phyloP scores from a whole-genome alignment of 352 stramenopile species.

The Globisporangium nodosum region DNA sequence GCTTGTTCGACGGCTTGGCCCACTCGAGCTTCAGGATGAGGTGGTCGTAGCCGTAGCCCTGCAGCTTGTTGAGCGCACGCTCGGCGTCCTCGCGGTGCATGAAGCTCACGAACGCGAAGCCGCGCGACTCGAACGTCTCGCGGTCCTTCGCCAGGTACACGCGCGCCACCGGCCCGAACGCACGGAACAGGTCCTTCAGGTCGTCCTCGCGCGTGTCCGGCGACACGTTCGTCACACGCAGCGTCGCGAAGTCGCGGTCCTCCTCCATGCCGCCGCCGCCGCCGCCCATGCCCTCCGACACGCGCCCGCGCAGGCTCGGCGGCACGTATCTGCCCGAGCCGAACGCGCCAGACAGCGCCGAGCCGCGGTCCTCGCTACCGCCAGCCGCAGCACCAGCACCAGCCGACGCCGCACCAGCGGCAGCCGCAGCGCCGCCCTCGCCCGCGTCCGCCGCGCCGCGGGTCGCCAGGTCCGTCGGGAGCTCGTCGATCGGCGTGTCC shows the following conservation, averaged over 20 bases:
- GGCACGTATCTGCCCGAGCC: slow-evolving; percentile 86
- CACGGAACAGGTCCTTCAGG: slow-evolving; percentile 97
- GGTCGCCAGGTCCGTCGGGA: slow-evolving; percentile 64
- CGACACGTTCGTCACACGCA: slow-evolving; percentile 99
- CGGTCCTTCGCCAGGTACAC: slow-evolving; percentile 99
- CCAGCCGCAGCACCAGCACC: slow-evolving; percentile 20
- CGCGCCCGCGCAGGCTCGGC: slow-evolving; percentile 66
- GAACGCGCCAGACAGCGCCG: slow-evolving; percentile 63
- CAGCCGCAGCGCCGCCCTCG: slow-evolving; percentile 13
- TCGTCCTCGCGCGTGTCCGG: slow-evolving; percentile 98
- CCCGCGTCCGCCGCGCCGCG: slow-evolving; percentile 29
- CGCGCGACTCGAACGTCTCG: slow-evolving; percentile 95
- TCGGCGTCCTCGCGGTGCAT: slow-evolving; percentile 95
- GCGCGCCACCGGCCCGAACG: slow-evolving; percentile 94
- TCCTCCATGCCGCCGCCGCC: slow-evolving; percentile 35
- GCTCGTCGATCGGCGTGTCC: slow-evolving; percentile 75
- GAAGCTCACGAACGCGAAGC: slow-evolving; percentile 99
- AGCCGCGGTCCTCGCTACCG: slow-evolving; percentile 28
- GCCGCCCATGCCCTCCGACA: slow-evolving; percentile 16
- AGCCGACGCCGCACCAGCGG: slow-evolving; percentile 11
- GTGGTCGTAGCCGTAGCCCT: slow-evolving; percentile 98
- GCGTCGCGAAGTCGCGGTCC: slow-evolving; percentile 84
- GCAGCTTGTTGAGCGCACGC: slow-evolving; percentile 94
- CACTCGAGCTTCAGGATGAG: slow-evolving; percentile 99
- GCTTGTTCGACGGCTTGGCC: slow-evolving; percentile 95